These are phyloP conservation scores for Articulospora tetracladia DNA, from an alignment of 495 filamentous ascomycete species.

Conservation along the genomic window DNA sequence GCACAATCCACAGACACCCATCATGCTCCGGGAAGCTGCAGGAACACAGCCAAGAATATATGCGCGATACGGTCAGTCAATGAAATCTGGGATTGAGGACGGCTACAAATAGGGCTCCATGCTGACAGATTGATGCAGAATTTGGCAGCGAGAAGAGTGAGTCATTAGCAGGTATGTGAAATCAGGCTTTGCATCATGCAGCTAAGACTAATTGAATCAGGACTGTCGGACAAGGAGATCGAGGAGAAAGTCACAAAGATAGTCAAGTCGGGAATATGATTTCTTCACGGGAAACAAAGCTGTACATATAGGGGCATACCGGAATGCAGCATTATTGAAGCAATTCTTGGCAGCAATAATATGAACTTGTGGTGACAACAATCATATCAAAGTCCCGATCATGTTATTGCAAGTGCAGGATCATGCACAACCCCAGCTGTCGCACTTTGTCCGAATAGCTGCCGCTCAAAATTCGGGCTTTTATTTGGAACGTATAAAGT, in stretches of 20 bases:
- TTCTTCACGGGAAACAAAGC: background rate
- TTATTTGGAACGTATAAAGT: background rate
- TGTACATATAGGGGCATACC: constrained; percentile 18
- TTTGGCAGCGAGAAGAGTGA: constrained; percentile 86
- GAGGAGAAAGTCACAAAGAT: constrained; percentile 81
- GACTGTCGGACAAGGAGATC: constrained; percentile 86
- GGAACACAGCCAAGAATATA: constrained; percentile 81
- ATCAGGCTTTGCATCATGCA: background rate
- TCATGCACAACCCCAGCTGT: too few relatives aligned
- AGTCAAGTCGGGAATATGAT: constrained; percentile 52
- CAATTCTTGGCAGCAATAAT: too few relatives aligned
- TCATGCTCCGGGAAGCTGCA: constrained; percentile 87
- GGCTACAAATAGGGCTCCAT: background rate
- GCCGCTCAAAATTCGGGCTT: too few relatives aligned
- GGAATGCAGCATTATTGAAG: background rate
- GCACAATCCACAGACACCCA: constrained; percentile 92
- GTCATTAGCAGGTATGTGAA: constrained; percentile 63
- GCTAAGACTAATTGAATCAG: constrained; percentile 10
- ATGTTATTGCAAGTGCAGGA: too few relatives aligned
- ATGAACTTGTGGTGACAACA: too few relatives aligned
- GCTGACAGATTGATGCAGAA: constrained; percentile 44
- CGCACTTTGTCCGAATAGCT: too few relatives aligned
- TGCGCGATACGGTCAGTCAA: constrained; percentile 81
- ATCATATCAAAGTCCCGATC: too few relatives aligned
- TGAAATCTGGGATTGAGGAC: background rate